Base-by-base conservation (phyloP, 1,284 basidiomycete genomes). In the Macrocystidia cucumis region DNA sequence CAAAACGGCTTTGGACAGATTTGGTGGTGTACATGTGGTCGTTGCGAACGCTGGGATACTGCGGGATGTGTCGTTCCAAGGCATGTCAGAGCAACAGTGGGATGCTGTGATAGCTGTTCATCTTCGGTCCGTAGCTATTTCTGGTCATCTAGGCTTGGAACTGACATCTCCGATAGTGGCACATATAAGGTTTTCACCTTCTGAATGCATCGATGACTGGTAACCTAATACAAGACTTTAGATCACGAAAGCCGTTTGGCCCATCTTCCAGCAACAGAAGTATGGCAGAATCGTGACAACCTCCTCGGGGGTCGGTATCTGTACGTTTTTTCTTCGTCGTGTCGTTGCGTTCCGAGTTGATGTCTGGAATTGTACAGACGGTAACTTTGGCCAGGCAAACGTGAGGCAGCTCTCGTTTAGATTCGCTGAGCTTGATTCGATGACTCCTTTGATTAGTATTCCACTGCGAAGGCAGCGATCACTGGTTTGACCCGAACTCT, bases 261-360 rank as follows among this genome's bases (percentile, higher is more conserved):
- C 95, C 3, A 71, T 91, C 53, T 97, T 98, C 74, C 83, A 88
- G 60, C 87, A 95, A 65, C 96, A 98, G 57, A 93, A 92, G 63
- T 98, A 86, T 56, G 95, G 96, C 21, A 82, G 96, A 39, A 95
- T 99, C 52, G 74, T 98, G 39, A 96, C 90, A 35, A 98, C 93
- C 18, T 79, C 83, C 40, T 98, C 93, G 4, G 82, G 86, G 55
- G 91, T 93, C 38, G 95, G 93, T 43, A 82, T 97, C 41, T 92
- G 85, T 90, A 49, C 54, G 85, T 69, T 9, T 14, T 27, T 37
- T 21, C 5, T 3, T 9, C 7, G 3, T 29, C 3, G 20, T 8
- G n/a, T 12, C 18, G 16, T 9, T 22, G 23, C 16, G 16, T 22
- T 19, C 25, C 16, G 7, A 29, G 24, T 18, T 12, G 12, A 17